These are phyloP conservation scores for Juglanconis sp. DNA, from an alignment of 2,329 filamentous ascomycete species.

Conservation along the genomic window DNA sequence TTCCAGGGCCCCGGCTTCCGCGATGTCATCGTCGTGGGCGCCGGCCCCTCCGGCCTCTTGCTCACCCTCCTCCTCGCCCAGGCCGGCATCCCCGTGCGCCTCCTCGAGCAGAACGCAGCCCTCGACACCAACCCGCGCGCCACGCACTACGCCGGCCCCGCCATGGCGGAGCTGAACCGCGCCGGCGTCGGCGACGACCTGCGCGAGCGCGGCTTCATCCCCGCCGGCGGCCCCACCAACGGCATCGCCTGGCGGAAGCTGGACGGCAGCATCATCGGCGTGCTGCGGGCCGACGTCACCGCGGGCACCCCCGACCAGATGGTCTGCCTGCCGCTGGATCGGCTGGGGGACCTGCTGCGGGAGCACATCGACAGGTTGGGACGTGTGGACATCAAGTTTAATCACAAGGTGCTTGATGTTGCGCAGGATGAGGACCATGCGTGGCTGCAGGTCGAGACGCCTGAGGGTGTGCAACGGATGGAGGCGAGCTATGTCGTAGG, in stretches of 20 bases:
- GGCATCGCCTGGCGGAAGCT: constrained; percentile 15
- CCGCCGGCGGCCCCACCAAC: not conserved
- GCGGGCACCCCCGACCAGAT: not conserved
- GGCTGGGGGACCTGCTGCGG: not conserved
- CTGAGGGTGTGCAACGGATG: constrained; percentile 8
- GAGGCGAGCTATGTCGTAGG: constrained; percentile 39
- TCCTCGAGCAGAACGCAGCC: not conserved
- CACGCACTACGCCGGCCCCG: constrained; percentile 18
- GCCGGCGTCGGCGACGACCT: constrained; percentile 17
- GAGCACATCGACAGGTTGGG: constrained; percentile 14
- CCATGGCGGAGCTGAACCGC: constrained; percentile 9
- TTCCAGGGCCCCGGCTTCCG: too few species aligned
- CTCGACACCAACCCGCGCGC: constrained; percentile 18
- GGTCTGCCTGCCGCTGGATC: not conserved
- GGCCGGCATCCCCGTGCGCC: not conserved
- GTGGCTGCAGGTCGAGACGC: constrained; percentile 22
- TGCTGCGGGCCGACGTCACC: too few species aligned
- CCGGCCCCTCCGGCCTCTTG: constrained; percentile 23
- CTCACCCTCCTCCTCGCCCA: constrained; percentile 21
- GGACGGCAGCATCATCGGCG: constrained; percentile 6
- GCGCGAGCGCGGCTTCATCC: constrained; percentile 9
- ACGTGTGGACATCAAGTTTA: constrained; percentile 34
- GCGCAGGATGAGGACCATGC: constrained; percentile 30
- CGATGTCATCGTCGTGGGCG: not conserved
- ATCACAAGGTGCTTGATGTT: constrained; percentile 31